These are phyloP conservation scores for Terfezia boudieri DNA, from an alignment of 495 filamentous ascomycete genomes.

Conservation along the genomic window DNA sequence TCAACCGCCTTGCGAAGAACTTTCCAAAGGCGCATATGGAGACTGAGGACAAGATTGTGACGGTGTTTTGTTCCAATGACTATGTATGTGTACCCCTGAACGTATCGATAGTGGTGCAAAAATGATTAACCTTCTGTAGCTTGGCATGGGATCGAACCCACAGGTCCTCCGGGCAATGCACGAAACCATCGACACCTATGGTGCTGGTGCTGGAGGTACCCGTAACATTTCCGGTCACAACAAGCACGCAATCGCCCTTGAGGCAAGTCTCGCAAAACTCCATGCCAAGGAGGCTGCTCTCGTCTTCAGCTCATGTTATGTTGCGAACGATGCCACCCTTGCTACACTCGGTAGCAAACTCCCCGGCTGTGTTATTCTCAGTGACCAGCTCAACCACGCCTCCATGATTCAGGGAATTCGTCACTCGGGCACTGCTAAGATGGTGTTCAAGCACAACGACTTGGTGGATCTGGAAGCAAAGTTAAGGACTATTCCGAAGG, in stretches of 20 bases:
- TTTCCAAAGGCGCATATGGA: constrained; percentile 90
- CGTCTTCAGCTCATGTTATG: constrained; percentile 92
- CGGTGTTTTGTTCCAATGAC: constrained; percentile 98
- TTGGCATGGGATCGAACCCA: constrained; percentile 87
- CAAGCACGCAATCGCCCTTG: constrained; percentile 69
- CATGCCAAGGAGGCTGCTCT: constrained; percentile 75
- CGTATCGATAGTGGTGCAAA: background rate
- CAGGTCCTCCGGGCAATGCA: constrained; percentile 84
- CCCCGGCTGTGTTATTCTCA: constrained; percentile 86
- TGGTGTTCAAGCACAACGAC: constrained; percentile 98
- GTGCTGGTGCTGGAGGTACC: constrained; percentile 85
- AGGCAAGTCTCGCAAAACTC: constrained; percentile 64
- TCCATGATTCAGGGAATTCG: constrained; percentile 99
- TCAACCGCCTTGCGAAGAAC: constrained; percentile 90
- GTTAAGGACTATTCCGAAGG: constrained; percentile 58
- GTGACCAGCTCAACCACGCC: constrained; percentile 87
- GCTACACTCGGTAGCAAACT: constrained; percentile 90
- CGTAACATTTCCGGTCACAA: constrained; percentile 97
- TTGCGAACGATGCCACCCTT: constrained; percentile 93
- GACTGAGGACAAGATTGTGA: constrained; percentile 64
- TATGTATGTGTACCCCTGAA: constrained; percentile 26
- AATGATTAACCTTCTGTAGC: constrained; percentile 4
- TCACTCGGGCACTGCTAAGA: constrained; percentile 83
- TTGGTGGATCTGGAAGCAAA: constrained; percentile 73
- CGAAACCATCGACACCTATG: constrained; percentile 79